A percentile compares a stretch with the other conserved stretches of the same genome.
Conservation (phyloP, 2,329 filamentous ascomycete species). For the Pyrenophora graminea region DNA sequence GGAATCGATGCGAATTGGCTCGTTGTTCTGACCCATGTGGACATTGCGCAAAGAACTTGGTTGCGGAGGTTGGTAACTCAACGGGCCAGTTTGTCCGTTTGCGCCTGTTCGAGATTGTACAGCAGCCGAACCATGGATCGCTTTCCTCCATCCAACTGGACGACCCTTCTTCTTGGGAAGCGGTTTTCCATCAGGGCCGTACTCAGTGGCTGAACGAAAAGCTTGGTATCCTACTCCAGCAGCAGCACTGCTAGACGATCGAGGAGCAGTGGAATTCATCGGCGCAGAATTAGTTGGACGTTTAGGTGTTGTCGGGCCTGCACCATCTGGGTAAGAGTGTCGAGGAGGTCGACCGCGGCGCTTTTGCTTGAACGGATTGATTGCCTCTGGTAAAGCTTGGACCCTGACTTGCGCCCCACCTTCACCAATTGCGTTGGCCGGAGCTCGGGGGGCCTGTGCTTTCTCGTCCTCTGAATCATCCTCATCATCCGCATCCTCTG, state of each 20-base stretch:
- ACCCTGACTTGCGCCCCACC: constrained; percentile 27
- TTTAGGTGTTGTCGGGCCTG: constrained; percentile 22
- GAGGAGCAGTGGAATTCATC: constrained; percentile 37
- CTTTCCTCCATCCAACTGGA: constrained; percentile 56
- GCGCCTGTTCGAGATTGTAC: constrained; percentile 29
- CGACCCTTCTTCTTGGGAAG: constrained; percentile 53
- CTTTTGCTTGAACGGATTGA: constrained; percentile 40
- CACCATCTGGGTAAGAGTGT: constrained; percentile 31
- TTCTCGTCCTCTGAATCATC: constrained; percentile 41
- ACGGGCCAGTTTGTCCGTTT: constrained; percentile 20
- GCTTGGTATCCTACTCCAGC: constrained; percentile 48
- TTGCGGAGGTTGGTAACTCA: constrained; percentile 22
- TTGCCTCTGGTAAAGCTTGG: constrained; percentile 35
- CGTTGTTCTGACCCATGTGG: neutral
- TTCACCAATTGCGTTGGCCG: constrained; percentile 27
- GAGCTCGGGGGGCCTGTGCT: constrained; percentile 16
- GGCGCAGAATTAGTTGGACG: constrained; percentile 15
- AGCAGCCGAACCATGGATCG: constrained; percentile 48
- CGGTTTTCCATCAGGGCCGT: constrained; percentile 41
- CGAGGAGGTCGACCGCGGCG: constrained; percentile 45
- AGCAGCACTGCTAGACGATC: constrained; percentile 18
- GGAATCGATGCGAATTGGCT: constrained; percentile 34
- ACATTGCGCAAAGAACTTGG: constrained; percentile 33
- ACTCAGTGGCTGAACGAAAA: constrained; percentile 42
- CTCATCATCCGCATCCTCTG: constrained; percentile 43